Percentiles rank a stretch among this genome's conserved stretches.
These are phyloP conservation scores for Cryptosporidium ubiquitum DNA, from an alignment of 169 alveolate species.

Conservation along the genomic window DNA sequence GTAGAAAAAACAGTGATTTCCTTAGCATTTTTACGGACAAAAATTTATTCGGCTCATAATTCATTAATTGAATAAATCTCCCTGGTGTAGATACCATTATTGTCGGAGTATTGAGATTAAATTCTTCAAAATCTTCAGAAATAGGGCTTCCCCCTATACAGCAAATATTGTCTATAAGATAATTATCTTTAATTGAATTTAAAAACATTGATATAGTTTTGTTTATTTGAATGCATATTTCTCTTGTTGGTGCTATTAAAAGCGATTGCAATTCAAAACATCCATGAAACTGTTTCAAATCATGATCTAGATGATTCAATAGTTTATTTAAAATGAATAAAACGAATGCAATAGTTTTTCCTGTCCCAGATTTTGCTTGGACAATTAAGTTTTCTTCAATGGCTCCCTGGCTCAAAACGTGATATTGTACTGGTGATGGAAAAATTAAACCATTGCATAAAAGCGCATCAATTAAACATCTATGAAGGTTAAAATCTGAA, in stretches of 20 bases:
- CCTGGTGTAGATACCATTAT: slow-evolving; percentile 62
- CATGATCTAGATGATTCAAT: background rate
- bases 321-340: slow-evolving; percentile 45
- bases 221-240: slow-evolving; percentile 87
- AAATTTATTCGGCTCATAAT: background rate
- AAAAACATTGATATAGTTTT: slow-evolving; percentile 17
- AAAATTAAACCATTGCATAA: slow-evolving; percentile 16
- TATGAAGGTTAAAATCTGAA: slow-evolving; percentile 56
- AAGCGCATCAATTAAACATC: slow-evolving; percentile 1
- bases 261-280: background rate
- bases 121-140: slow-evolving; percentile 25
- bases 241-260: slow-evolving; percentile 88
- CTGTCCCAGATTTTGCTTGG: slow-evolving; percentile 81
- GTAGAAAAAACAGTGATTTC: slow-evolving; percentile 32
- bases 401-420: slow-evolving; percentile 25
- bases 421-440: slow-evolving; percentile 72
- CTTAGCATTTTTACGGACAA: background rate
- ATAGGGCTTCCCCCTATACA: slow-evolving; percentile 66
- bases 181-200: background rate
- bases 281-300: background rate
- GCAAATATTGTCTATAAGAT: background rate
- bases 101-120: background rate
- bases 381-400: slow-evolving; percentile 50
- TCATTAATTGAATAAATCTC: slow-evolving; percentile 44
- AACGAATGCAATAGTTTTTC: slow-evolving; percentile 77